phyloP scores from a whole-genome alignment of 257 asterid genomes.

The Eucommia ulmoides region DNA sequence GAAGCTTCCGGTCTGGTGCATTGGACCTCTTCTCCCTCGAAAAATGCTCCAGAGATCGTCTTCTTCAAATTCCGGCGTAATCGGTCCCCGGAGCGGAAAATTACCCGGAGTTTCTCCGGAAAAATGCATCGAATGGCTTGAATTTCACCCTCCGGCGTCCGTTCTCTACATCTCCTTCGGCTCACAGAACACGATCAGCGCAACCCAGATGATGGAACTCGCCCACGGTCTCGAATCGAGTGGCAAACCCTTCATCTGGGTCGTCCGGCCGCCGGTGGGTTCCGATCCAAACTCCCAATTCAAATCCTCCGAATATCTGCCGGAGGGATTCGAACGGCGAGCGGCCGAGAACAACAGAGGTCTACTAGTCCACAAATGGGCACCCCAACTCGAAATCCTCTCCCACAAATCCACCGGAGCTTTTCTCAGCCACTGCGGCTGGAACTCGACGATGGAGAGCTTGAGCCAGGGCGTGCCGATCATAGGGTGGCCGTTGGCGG shows the following conservation, averaged over 20 bases:
- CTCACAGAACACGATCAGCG: conserved; percentile 75
- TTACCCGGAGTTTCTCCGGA: conserved; percentile 54
- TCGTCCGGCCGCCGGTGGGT: conserved; percentile 67
- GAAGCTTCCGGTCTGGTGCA: conserved; percentile 61
- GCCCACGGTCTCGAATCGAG: conserved; percentile 70
- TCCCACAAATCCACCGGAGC: conserved; percentile 61
- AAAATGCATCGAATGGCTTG: conserved; percentile 63
- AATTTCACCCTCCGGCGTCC: conserved; percentile 23
- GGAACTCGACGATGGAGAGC: conserved; percentile 82
- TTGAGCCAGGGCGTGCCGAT: conserved; percentile 86
- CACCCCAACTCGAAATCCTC: conserved; percentile 85
- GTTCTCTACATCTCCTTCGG: conserved; percentile 83
- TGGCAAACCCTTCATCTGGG: conserved; percentile 58
- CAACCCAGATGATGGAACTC: conserved; percentile 72
- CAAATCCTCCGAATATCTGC: conserved; percentile 58
- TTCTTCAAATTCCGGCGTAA: conserved; percentile 5
- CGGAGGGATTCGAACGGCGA: conserved; percentile 41
- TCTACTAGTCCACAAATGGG: conserved; percentile 64
- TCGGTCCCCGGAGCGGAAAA: conserved; percentile 44
- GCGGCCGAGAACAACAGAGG: conserved; percentile 25
- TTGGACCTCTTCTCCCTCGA: conserved; percentile 73
- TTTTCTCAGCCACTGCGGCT: conserved; percentile 82
- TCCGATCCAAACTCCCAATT: conserved; percentile 39
- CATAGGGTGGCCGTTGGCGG: conserved; percentile 95
- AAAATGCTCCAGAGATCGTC: conserved; percentile 20